Evolutionary conservation across 768 basidiomycete species (phyloP), one percentile per base, ranked within the genome.

Genomic region (Lentinus brumalis): DNA sequence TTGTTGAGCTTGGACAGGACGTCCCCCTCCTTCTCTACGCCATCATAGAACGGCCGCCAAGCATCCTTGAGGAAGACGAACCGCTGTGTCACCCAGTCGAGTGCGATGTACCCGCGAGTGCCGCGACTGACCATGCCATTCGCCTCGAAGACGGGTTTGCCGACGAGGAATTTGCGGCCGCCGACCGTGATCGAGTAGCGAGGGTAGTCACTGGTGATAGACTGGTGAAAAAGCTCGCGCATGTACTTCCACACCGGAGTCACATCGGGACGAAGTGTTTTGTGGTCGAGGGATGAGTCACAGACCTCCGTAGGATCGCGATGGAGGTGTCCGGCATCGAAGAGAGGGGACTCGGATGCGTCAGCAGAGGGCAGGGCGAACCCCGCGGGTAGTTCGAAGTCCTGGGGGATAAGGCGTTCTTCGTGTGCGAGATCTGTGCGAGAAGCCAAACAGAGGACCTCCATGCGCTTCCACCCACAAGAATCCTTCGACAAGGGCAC

Each of bases 21-120:
- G n/a, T 53, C 46, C 8, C 61, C 56, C 30, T 66, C 65, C 6
- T 39, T 38, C 12, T 46, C 30, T 10, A 56, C 38, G 16, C 12
- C 52, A 3, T 4, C 12, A 7, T 54, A 56, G 39, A 14, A 55
- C 1, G 41, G 41, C 7, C 61, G 44, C 65, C 65, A 66, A 6
- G 50, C 53, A 54, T 66, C 65, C 56, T 63, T 62, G 30, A 66
- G 26, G 41, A 60, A 66, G 29, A 54, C 58, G 18, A 66, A 55
- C 14, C 49, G 39, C 14, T 49, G 29, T 16, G 39, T 32, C 21
- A 4, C 4, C 39, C 60, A 26, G 44, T 66, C 59, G 50, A 47
- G 42, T 1, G 61, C 65, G 21, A 66, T 41, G 29, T 66, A 63
- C 18, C 65, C 57, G 15, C 60, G 50, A 1, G 56, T 62, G 8